These are phyloP conservation scores for Sporothrix inflata DNA, from an alignment of 2,329 filamentous ascomycete genomes.

Conservation along the genomic window DNA sequence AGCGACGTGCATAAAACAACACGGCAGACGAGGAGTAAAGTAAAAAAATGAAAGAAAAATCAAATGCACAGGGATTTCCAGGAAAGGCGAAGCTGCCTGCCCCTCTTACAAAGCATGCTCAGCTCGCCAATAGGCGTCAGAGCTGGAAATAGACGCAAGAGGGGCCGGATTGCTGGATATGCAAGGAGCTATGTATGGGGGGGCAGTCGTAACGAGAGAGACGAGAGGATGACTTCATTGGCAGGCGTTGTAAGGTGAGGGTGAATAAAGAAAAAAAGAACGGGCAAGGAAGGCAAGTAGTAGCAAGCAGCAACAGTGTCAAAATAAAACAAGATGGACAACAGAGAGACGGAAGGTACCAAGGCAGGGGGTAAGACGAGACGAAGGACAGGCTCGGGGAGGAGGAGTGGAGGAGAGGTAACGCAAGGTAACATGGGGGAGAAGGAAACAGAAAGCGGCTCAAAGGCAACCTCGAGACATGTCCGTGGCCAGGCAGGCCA, in stretches of 20 bases:
- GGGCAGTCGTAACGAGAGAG: background rate
- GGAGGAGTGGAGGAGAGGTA: background rate
- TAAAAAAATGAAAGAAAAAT: background rate
- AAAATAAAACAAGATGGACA: background rate
- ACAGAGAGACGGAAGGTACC: background rate
- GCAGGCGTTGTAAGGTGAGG: background rate
- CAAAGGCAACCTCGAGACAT: constrained; percentile 17
- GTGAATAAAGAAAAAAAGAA: background rate
- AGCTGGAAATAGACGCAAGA: constrained; percentile 11
- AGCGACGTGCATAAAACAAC: constrained; percentile 3
- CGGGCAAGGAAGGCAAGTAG: background rate
- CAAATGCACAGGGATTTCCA: constrained; percentile 19
- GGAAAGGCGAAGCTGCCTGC: constrained; percentile 9
- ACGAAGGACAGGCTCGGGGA: background rate
- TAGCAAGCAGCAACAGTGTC: background rate
- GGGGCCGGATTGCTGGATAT: constrained; percentile 18
- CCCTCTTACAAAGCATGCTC: constrained; percentile 28
- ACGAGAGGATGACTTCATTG: background rate
- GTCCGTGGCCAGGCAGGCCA: constrained; percentile 9
- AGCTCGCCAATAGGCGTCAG: constrained; percentile 24
- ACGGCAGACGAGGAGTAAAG: background rate
- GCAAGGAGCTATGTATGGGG: background rate
- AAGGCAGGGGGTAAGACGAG: constrained; percentile 16
- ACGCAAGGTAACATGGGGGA: constrained; percentile 6
- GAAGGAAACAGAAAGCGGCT: constrained; percentile 3